Conservation (phyloP, 2,329 filamentous ascomycete genomes). For the Phyllosticta citribraziliensis region DNA sequence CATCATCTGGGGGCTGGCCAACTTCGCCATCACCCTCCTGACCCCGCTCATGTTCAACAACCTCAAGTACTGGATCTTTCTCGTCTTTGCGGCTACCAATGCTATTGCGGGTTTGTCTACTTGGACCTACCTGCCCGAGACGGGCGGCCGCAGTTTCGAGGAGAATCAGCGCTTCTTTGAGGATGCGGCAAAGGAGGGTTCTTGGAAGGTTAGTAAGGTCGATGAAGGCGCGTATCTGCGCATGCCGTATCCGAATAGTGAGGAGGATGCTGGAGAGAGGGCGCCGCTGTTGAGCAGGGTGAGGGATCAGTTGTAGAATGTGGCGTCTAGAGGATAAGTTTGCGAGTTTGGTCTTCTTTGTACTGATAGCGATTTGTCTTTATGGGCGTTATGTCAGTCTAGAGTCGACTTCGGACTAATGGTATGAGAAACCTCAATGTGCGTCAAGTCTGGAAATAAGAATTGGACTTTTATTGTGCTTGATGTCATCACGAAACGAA, state of each 20-base stretch:
- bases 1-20: slow-evolving; percentile 47
- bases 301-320: slow-evolving; percentile 27
- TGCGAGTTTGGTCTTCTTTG: too few relatives aligned
- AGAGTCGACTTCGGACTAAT: too few relatives aligned
- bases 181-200: slow-evolving; percentile 40
- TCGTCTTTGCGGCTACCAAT: slow-evolving; percentile 47
- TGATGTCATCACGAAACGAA: not conserved
- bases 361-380: too few relatives aligned
- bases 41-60: slow-evolving; percentile 53
- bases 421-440: too few relatives aligned
- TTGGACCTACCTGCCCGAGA: slow-evolving; percentile 44
- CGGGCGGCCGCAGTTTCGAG: slow-evolving; percentile 48
- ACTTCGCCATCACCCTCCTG: slow-evolving; percentile 48
- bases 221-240: slow-evolving; percentile 41
- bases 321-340: too few relatives aligned
- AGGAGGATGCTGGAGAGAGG: slow-evolving; percentile 30
- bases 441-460: too few relatives aligned
- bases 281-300: slow-evolving; percentile 36
- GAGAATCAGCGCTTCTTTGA: slow-evolving; percentile 52
- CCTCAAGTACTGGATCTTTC: slow-evolving; percentile 48
- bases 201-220: slow-evolving; percentile 46
- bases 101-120: slow-evolving; percentile 46
- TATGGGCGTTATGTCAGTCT: too few relatives aligned
- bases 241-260: slow-evolving; percentile 33
- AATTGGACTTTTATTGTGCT: not conserved